These are phyloP conservation scores for Penicillium antarcticum DNA, from an alignment of 495 filamentous ascomycete genomes.

Conservation along the genomic window DNA sequence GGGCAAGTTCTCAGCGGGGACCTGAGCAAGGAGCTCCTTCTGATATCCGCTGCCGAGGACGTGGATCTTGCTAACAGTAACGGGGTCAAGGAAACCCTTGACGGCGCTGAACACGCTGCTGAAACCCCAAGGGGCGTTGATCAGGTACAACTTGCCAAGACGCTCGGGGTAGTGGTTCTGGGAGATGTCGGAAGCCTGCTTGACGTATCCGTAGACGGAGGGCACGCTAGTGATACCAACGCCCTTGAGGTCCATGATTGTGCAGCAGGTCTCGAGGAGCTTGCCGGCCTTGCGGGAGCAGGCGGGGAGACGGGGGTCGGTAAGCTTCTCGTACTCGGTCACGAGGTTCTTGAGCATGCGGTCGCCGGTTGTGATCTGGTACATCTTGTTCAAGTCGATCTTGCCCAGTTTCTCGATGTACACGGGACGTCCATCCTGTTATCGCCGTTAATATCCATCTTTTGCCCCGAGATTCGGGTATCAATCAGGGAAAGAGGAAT, in stretches of 20 bases:
- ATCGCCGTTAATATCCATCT: conserved; percentile 7
- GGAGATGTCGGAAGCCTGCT: conserved; percentile 73
- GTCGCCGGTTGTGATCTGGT: conserved; percentile 87
- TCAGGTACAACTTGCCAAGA: conserved; percentile 83
- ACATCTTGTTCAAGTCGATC: conserved; percentile 84
- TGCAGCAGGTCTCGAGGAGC: conserved; percentile 95
- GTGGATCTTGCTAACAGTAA: conserved; percentile 95
- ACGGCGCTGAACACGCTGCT: conserved; percentile 76
- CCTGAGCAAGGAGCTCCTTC: conserved; percentile 75
- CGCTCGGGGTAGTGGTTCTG: conserved; percentile 99
- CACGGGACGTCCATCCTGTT: conserved; percentile 88
- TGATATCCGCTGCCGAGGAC: conserved; percentile 80
- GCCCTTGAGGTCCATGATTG: conserved; percentile 94
- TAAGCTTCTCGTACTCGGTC: conserved; percentile 92
- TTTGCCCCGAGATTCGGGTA: not conserved
- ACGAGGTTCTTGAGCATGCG: conserved; percentile 96
- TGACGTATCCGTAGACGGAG: conserved; percentile 83
- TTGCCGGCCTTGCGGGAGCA: conserved; percentile 89
- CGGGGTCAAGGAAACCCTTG: conserved; percentile 90
- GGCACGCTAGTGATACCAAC: conserved; percentile 77
- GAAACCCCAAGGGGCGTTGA: conserved; percentile 97
- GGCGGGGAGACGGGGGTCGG: conserved; percentile 88
- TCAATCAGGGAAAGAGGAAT: not conserved
- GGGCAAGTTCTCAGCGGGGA: conserved; percentile 88
- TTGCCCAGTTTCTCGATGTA: conserved; percentile 97